These are phyloP conservation scores for Talaromyces sp. DNA, from an alignment of 2,329 filamentous ascomycete species.

Conservation along the genomic window DNA sequence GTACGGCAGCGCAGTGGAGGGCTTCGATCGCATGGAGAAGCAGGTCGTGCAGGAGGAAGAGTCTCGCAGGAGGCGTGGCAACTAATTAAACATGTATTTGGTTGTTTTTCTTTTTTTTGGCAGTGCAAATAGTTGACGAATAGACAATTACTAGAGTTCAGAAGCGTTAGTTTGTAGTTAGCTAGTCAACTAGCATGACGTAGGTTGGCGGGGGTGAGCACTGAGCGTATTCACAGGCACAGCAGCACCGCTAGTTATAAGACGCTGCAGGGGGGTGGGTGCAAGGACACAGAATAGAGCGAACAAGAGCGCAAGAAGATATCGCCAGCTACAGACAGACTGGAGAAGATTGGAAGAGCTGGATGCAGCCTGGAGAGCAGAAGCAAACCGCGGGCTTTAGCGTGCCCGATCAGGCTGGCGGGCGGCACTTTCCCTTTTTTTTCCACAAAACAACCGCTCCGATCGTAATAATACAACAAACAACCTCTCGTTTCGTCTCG, in stretches of 20 bases:
- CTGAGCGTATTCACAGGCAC: not conserved
- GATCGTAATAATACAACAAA: too few relatives aligned
- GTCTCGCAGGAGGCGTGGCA: not conserved
- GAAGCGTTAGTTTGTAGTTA: not conserved
- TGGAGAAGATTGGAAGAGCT: not conserved
- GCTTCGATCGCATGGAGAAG: slow-evolving; percentile 72
- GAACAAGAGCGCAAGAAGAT: not conserved
- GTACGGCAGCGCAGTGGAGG: slow-evolving; percentile 72
- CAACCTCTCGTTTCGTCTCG: not conserved
- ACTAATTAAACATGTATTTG: slow-evolving; percentile 12
- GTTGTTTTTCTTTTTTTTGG: too few relatives aligned
- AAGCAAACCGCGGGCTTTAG: too few relatives aligned
- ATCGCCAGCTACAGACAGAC: not conserved
- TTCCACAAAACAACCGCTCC: slow-evolving; percentile 12
- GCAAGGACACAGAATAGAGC: not conserved
- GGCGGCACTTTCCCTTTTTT: slow-evolving; percentile 6
- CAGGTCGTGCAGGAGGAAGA: slow-evolving; percentile 50
- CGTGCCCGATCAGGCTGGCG: slow-evolving; percentile 20
- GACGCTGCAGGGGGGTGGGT: not conserved
- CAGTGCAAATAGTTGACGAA: not conserved
- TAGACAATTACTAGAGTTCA: not conserved
- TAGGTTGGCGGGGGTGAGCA: not conserved
- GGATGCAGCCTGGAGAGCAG: not conserved
- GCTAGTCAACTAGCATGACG: not conserved
- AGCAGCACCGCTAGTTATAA: not conserved